Evolutionary conservation across 1,284 basidiomycete species (phyloP).

Genomic region (Cutaneotrichosporon dermatis): DNA sequence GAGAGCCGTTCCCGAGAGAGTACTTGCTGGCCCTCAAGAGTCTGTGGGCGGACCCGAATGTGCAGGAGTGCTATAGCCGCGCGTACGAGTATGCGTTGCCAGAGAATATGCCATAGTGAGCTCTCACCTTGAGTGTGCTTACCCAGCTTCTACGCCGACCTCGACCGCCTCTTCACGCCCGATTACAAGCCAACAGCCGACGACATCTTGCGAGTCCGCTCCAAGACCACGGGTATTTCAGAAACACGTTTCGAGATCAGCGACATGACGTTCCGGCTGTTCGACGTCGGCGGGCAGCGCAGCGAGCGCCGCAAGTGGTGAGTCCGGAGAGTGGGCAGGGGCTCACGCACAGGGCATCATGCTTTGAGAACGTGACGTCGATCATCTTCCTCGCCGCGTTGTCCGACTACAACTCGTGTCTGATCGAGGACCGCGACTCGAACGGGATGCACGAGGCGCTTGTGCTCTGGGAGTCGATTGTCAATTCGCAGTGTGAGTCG

Average conservation of each 20-base stretch:
- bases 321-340: not conserved
- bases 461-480: slow-evolving; percentile 92
- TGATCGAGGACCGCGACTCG: slow-evolving; percentile 92
- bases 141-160: slow-evolving; percentile 66
- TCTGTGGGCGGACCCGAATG: slow-evolving; percentile 73
- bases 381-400: slow-evolving; percentile 89
- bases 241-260: slow-evolving; percentile 72
- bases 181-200: slow-evolving; percentile 69
- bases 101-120: slow-evolving; percentile 67
- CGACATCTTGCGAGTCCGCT: slow-evolving; percentile 76
- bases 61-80: slow-evolving; percentile 67
- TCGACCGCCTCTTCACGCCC: slow-evolving; percentile 73
- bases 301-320: slow-evolving; percentile 88
- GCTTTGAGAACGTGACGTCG: slow-evolving; percentile 91
- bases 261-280: slow-evolving; percentile 57
- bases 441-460: slow-evolving; percentile 98
- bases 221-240: slow-evolving; percentile 78
- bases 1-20: slow-evolving; percentile 66
- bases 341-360: slow-evolving; percentile 48
- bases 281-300: slow-evolving; percentile 93
- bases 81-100: slow-evolving; percentile 83
- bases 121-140: too few relatives aligned
- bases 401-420: slow-evolving; percentile 91
- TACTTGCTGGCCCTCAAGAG: slow-evolving; percentile 63
- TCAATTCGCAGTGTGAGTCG: slow-evolving; percentile 62